Conservation (phyloP, 2,329 filamentous ascomycete species). For the Penicillium sp. region DNA sequence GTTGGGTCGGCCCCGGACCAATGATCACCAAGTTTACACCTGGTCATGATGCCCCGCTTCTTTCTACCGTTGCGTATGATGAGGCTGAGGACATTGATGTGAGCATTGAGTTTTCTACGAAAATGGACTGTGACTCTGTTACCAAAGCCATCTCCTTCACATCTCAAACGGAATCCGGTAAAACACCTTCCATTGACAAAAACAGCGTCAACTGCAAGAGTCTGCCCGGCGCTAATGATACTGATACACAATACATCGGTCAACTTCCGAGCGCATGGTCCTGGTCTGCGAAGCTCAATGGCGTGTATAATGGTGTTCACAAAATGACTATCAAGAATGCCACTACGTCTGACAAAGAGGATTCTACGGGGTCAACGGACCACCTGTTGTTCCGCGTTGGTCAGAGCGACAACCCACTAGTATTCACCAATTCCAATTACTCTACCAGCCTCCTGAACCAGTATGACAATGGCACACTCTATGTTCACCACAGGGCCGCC, state of each 20-base stretch:
- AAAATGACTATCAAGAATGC: conserved; percentile 50
- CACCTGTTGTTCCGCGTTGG: conserved; percentile 56
- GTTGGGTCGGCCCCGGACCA: too few relatives aligned
- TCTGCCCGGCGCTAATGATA: too few relatives aligned
- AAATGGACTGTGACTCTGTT: conserved; percentile 61
- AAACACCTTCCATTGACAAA: conserved; percentile 45
- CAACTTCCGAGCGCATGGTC: too few relatives aligned
- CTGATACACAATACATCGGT: too few relatives aligned
- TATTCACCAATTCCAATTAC: conserved; percentile 54
- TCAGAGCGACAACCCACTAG: conserved; percentile 49
- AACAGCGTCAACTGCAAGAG: conserved; percentile 41
- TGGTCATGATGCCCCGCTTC: conserved; percentile 52
- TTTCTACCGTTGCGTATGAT: conserved; percentile 40
- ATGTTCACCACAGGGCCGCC: conserved; percentile 51
- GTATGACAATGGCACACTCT: conserved; percentile 37
- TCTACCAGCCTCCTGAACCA: conserved; percentile 46
- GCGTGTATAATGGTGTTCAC: conserved; percentile 55
- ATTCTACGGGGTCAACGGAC: conserved; percentile 45
- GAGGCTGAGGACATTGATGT: conserved; percentile 43
- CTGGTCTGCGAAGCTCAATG: too few relatives aligned
- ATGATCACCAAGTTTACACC: conserved; percentile 54
- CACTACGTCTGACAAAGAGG: too few relatives aligned
- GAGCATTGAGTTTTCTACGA: conserved; percentile 50
- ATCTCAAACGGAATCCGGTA: too few relatives aligned
- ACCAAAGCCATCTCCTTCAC: too few relatives aligned